Evolutionary conservation across 257 asterid genomes (phyloP).

Genomic region (Gentiana dahurica): DNA sequence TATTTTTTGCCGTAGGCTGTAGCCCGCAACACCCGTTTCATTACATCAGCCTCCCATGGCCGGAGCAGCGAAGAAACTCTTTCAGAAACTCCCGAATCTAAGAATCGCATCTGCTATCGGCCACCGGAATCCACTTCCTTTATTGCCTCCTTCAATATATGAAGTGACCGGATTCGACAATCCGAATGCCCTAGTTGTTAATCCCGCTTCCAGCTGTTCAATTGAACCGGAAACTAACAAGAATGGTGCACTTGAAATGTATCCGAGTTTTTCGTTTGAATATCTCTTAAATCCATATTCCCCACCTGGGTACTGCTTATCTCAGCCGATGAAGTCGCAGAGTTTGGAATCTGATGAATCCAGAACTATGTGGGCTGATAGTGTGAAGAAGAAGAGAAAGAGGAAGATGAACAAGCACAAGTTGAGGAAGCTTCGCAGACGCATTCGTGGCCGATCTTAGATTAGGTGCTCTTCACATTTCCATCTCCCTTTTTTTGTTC

Average conservation of each 20-base stretch:
- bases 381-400: conserved; percentile 89
- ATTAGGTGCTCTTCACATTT: conserved; percentile 1
- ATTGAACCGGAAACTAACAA: background rate
- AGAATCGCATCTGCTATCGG: background rate
- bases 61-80: background rate
- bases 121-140: conserved; percentile 1
- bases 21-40: background rate
- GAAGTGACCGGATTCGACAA: background rate
- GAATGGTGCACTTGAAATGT: conserved; percentile 7
- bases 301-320: conserved; percentile 11
- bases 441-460: conserved; percentile 7
- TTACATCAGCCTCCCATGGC: background rate
- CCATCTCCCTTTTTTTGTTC: background rate
- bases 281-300: conserved; percentile 36
- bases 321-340: background rate
- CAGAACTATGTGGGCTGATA: conserved; percentile 50
- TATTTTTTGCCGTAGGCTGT: no score
- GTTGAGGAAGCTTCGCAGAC: conserved; percentile 45
- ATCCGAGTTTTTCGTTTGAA: conserved; percentile 51
- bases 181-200: background rate
- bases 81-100: conserved; percentile 5
- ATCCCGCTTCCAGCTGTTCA: background rate
- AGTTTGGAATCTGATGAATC: conserved; percentile 24
- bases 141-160: background rate
- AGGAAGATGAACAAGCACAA: conserved; percentile 91